These are phyloP conservation scores for Lepidium africanum DNA, from an alignment of 345 rosid species.

Conservation along the genomic window DNA sequence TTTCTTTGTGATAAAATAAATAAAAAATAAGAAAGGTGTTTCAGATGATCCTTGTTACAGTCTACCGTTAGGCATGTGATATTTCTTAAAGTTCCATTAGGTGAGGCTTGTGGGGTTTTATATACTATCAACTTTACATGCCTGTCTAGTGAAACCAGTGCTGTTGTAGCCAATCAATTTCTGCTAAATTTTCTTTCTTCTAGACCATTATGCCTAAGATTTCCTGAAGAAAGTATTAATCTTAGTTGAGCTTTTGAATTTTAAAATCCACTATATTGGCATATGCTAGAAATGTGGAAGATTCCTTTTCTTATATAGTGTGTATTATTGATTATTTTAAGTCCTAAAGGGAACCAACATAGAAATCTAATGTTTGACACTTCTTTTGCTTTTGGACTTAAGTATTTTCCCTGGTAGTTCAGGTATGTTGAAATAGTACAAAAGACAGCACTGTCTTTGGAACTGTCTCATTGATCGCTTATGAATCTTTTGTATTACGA, in stretches of 20 bases:
- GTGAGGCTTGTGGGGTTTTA: constrained; percentile 10
- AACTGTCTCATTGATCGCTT: neutral
- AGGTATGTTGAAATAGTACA: constrained; percentile 15
- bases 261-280: constrained; percentile 8
- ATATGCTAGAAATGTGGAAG: neutral
- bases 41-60: constrained; percentile 17
- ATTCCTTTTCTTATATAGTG: constrained; percentile 1
- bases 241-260: constrained; percentile 9
- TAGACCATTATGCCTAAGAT: constrained; percentile 3
- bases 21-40: neutral
- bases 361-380: constrained; percentile 10
- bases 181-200: neutral
- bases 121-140: constrained; percentile 12
- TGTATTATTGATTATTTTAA: constrained; percentile 5
- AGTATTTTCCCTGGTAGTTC: constrained; percentile 17
- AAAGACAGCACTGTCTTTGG: constrained; percentile 4
- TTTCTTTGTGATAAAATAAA: constrained; percentile 5
- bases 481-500: neutral
- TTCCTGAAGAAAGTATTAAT: neutral
- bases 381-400: constrained; percentile 23
- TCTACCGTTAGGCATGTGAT: constrained; percentile 23
- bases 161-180: constrained; percentile 11
- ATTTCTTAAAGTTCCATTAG: constrained; percentile 13
- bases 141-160: constrained; percentile 9
- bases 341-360: constrained; percentile 10